Evolutionary conservation across 352 stramenopile species (phyloP), one percentile per base, ranked within the genome.

Genomic region (Globisporangium irregulare): DNA sequence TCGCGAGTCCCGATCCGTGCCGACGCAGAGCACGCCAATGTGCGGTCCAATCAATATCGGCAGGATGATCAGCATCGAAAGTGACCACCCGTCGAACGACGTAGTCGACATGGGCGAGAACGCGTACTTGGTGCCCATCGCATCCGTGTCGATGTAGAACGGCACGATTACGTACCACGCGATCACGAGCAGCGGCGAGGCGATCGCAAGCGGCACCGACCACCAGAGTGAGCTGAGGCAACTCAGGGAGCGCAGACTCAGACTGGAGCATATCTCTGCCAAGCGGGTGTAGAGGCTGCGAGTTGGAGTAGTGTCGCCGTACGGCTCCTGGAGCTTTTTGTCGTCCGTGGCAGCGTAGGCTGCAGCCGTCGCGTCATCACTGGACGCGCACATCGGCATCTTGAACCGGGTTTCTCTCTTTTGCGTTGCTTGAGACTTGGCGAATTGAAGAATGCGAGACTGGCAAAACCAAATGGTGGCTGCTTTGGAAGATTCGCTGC

Each of bases 91-190:
- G 5, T 7, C 27, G 50, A 54, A 67, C 14, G 34, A 34, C 24
- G 59, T 22, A 4, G 1, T 10, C 15, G 41, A 22, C 41, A 50
- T 22, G 27, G 36, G 50, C 12, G 50, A 41, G 61, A 67, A 59
- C n/a, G 32, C 48, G 50, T 60, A 67, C 48, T 67, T 59, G 29
- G n/a, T 20, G 5, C 10, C 0, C 14, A 67, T n/a, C 32, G 50
- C 36, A 2, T 25, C 32, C 12, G 22, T 22, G 48, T 59, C 61
- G 27, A 66, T 50, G n/a, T 36, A 20, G 29, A 67, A 60, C 29
- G 36, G 59, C 15, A 53, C 36, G 59, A 55, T 24, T 1, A 59
- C 2, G 53, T 59, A 59, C 53, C 53, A 59, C 25, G 54, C 54
- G 27, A 59, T 8, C 54, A 14, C 15, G 7, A 59, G 54, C 27